Percentiles rank a stretch among this genome's conserved stretches.
Conservation (phyloP, 108 stramenopile genomes). For the Nitzschia putrida region DNA sequence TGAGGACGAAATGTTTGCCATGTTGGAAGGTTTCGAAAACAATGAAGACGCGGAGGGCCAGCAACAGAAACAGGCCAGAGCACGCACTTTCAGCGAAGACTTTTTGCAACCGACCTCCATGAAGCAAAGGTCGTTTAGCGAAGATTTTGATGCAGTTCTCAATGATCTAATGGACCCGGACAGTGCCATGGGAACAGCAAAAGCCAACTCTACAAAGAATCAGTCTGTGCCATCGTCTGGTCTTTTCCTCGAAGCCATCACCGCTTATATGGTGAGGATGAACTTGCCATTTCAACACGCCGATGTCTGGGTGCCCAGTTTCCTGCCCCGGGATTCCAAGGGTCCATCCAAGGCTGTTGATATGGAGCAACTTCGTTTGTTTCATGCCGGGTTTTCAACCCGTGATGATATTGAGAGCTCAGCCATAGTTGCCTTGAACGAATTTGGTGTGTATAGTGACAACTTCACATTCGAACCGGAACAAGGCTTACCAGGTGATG, state of each 20-base stretch:
- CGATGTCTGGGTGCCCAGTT: conserved; percentile 79
- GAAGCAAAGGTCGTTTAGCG: conserved; percentile 28
- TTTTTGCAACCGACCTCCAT: conserved; percentile 16
- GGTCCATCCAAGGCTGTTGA: conserved; percentile 34
- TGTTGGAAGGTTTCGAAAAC: neutral
- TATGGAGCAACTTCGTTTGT: conserved; percentile 36
- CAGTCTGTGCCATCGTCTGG: conserved; percentile 27
- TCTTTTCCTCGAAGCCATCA: conserved; percentile 57
- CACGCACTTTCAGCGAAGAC: conserved; percentile 23
- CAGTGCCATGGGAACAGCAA: neutral
- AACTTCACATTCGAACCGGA: conserved; percentile 76
- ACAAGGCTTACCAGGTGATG: conserved; percentile 70
- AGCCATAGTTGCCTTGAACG: conserved; percentile 35
- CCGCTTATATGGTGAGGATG: conserved; percentile 42
- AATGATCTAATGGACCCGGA: conserved; percentile 30
- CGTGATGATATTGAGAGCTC: conserved; percentile 43
- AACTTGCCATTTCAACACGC: conserved; percentile 61
- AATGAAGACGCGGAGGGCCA: neutral
- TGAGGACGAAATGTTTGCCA: conserved; percentile 7
- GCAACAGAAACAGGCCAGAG: conserved; percentile 2
- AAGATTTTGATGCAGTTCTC: conserved; percentile 36
- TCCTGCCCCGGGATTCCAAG: conserved; percentile 21
- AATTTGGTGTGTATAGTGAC: conserved; percentile 70
- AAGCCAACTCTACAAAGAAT: conserved; percentile 1
- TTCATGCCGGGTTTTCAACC: conserved; percentile 49